A percentile compares a stretch with the other conserved stretches of the same genome.
Conservation (phyloP, 2,329 filamentous ascomycete species). For the Colletotrichum nymphaeae region DNA sequence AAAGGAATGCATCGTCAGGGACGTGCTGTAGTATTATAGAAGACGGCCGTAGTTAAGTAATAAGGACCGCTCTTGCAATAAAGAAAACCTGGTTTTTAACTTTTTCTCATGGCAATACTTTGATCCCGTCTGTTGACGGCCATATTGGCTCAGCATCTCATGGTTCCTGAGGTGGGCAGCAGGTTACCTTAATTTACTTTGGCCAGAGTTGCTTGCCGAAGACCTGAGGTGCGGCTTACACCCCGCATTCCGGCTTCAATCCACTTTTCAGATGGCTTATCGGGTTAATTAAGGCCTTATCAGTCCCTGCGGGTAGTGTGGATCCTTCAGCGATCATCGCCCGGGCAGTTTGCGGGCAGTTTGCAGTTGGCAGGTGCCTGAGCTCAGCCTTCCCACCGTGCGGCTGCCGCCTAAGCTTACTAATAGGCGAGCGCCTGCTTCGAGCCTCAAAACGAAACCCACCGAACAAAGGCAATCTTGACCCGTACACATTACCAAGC, state of each 20-base stretch:
- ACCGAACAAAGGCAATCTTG: slow-evolving; percentile 48
- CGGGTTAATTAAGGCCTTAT: neutral
- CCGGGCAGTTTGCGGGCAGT: neutral
- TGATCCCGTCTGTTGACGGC: neutral
- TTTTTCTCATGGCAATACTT: neutral
- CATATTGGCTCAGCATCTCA: too few species aligned
- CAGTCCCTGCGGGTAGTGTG: neutral
- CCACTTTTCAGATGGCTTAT: slow-evolving; percentile 17
- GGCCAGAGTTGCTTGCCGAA: too few species aligned
- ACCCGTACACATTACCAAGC: slow-evolving; percentile 49
- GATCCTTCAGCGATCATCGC: slow-evolving; percentile 15
- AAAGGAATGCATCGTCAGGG: slow-evolving; percentile 1
- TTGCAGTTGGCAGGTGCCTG: neutral
- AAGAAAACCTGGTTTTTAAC: neutral
- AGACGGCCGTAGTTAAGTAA: slow-evolving; percentile 14
- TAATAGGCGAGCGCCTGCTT: slow-evolving; percentile 37
- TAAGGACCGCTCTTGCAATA: neutral
- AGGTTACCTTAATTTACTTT: too few species aligned
- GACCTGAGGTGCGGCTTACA: neutral
- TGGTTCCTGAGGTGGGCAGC: too few species aligned
- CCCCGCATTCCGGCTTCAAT: slow-evolving; percentile 19
- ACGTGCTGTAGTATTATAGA: neutral
- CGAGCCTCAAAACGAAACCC: slow-evolving; percentile 42
- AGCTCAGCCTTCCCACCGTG: slow-evolving; percentile 21
- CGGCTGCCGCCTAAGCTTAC: slow-evolving; percentile 32